Evolutionary conservation across 352 stramenopile species (phyloP).

Genomic region (Globisporangium emineosum): DNA sequence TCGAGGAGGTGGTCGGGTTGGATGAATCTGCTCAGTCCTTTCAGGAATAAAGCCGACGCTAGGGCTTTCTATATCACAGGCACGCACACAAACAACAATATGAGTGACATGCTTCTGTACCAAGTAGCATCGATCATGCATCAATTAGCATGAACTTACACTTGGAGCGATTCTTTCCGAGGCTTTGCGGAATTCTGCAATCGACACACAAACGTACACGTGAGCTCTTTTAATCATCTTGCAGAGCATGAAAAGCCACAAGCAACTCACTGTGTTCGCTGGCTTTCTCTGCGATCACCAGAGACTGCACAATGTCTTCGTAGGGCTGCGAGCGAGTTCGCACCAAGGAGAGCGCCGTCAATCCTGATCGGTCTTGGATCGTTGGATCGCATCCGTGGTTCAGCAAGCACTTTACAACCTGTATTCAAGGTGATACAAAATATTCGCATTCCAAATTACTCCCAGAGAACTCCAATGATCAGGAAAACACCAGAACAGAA

Average conservation of each 20-base stretch:
- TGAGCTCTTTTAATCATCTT: too few relatives aligned
- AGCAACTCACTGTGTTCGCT: conserved; percentile 18
- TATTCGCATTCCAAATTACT: background rate
- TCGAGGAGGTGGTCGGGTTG: conserved; percentile 17
- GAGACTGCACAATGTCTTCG: conserved; percentile 58
- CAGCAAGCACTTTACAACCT: conserved; percentile 54
- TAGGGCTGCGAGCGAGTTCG: conserved; percentile 60
- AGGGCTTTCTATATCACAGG: conserved; percentile 37
- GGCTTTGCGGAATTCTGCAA: conserved; percentile 6
- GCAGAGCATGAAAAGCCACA: background rate
- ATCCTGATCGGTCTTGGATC: conserved; percentile 49
- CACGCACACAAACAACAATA: background rate
- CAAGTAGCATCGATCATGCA: background rate
- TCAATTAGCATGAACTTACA: background rate
- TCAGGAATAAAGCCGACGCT: conserved; percentile 42
- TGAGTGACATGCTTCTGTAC: background rate
- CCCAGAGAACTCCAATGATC: background rate
- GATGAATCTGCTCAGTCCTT: conserved; percentile 26
- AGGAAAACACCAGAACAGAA: background rate
- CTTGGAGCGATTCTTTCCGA: background rate
- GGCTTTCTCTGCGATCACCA: conserved; percentile 45
- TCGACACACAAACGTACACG: background rate
- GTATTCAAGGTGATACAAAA: conserved; percentile 14
- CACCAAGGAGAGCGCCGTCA: conserved; percentile 65
- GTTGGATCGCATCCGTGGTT: conserved; percentile 44